Base-by-base conservation (phyloP, 768 basidiomycete species). In the Mycena kentingensis region DNA sequence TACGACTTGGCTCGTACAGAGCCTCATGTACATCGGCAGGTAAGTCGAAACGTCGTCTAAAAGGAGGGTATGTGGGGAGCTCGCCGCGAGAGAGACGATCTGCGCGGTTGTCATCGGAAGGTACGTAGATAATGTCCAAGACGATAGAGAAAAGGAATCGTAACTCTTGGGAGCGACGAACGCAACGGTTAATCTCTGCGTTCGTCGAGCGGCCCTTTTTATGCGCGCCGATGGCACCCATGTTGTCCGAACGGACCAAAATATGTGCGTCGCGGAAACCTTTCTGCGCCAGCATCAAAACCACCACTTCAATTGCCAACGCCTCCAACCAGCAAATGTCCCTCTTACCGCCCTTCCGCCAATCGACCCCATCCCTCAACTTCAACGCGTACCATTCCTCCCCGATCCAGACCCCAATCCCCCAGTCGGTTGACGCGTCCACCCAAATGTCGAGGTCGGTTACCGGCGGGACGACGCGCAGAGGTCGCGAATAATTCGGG, bases 341-440 rank as follows among this genome's bases (percentile, higher is more conserved):
- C 11, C n/a, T n/a, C n/a, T n/a, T n/a, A n/a, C n/a, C n/a, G n/a
- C n/a, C n/a, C n/a, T n/a, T n/a, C n/a, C n/a, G n/a, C n/a, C n/a
- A n/a, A n/a, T n/a, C n/a, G n/a, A n/a, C n/a, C n/a, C n/a, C n/a
- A n/a, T n/a, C n/a, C n/a, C n/a, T n/a, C n/a, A n/a, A n/a, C n/a
- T n/a, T n/a, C n/a, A n/a, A n/a, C 0, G 68, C 65, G 10, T 57
- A 65, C 72, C 73, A 77, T 2, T 29, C 19, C 1, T 42, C 44
- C 0, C 55, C 56, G 8, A 67, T 37, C 4, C 69, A 25, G 4
- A 76, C 26, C 1, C 77, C 74, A 27, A 78, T 68, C 8, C 76
- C 76, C 68, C 68, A 76, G 0, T 56, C 60, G 0, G 73, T 76
- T 1, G 70, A 74, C 0, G 72, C 71, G 48, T 75, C 74, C 3